Percentiles rank a stretch among this genome's conserved stretches.
Conservation (phyloP, 495 filamentous ascomycete genomes). For the Trichoderma orchidacearum region DNA sequence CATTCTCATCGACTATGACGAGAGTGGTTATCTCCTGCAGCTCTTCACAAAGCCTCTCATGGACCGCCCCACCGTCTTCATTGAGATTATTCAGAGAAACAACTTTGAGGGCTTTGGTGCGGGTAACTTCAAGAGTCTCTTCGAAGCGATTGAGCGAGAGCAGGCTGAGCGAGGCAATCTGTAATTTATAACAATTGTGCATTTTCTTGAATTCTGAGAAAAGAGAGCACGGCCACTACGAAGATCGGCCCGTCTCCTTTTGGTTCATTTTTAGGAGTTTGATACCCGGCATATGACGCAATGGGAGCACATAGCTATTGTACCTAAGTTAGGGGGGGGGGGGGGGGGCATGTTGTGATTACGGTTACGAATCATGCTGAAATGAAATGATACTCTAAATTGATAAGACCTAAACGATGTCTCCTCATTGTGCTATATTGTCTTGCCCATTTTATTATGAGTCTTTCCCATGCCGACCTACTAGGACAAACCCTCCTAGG, state of each 20-base stretch:
- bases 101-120: slow-evolving; percentile 84
- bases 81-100: slow-evolving; percentile 84
- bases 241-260: too few species aligned
- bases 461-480: too few species aligned
- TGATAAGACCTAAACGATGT: background rate
- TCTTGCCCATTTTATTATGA: too few species aligned
- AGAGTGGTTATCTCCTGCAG: slow-evolving; percentile 72
- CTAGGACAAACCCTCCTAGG: too few species aligned
- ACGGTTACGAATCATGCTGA: background rate
- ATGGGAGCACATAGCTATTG: too few species aligned
- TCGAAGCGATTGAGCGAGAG: slow-evolving; percentile 85
- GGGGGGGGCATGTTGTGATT: background rate
- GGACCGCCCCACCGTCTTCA: slow-evolving; percentile 86
- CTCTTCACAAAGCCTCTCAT: slow-evolving; percentile 86
- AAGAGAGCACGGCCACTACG: too few species aligned
- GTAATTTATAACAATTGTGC: slow-evolving; percentile 11
- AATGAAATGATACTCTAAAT: background rate
- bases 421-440: background rate
- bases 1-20: slow-evolving; percentile 86
- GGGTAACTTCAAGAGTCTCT: slow-evolving; percentile 88
- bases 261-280: background rate
- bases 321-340: too few species aligned
- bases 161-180: slow-evolving; percentile 75
- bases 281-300: too few species aligned
- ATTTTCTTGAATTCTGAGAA: too few species aligned